Percentiles rank a stretch among this genome's conserved stretches.
Conservation (phyloP, 1,284 basidiomycete species). For the Chiua sp. region DNA sequence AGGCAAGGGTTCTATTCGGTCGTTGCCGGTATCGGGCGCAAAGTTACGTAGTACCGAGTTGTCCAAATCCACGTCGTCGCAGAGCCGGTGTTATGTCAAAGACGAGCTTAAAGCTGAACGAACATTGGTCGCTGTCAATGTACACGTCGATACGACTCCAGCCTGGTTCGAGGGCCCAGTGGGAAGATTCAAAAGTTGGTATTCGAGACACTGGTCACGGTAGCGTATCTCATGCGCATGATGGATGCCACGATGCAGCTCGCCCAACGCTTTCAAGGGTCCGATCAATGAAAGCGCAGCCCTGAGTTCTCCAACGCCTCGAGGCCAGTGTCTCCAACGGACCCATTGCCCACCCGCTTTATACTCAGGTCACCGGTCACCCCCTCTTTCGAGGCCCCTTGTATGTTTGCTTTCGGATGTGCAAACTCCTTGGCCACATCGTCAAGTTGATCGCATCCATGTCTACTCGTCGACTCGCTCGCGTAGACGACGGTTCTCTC, state of each 20-base stretch:
- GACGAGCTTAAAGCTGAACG: too few relatives aligned
- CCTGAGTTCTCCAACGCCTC: slow-evolving; percentile 3
- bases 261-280: neutral
- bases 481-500: slow-evolving; percentile 2
- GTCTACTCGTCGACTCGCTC: slow-evolving; percentile 5
- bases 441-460: slow-evolving; percentile 13
- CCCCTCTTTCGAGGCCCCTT: slow-evolving; percentile 5
- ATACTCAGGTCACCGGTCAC: slow-evolving; percentile 9
- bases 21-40: slow-evolving; percentile 1
- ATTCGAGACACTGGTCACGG: too few relatives aligned
- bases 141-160: too few relatives aligned
- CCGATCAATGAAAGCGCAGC: slow-evolving; percentile 14
- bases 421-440: slow-evolving; percentile 18
- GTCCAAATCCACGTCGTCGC: too few relatives aligned
- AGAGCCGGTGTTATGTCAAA: too few relatives aligned
- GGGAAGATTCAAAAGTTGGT: too few relatives aligned
- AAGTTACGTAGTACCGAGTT: too few relatives aligned
- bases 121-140: too few relatives aligned
- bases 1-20: slow-evolving; percentile 9
- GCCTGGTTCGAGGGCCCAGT: too few relatives aligned
- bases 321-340: neutral
- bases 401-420: slow-evolving; percentile 19
- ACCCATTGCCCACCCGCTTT: slow-evolving; percentile 16
- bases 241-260: slow-evolving; percentile 5
- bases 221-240: too few relatives aligned